phyloP scores from a whole-genome alignment of 1,284 basidiomycete species.

The Rhodotorula sp. region DNA sequence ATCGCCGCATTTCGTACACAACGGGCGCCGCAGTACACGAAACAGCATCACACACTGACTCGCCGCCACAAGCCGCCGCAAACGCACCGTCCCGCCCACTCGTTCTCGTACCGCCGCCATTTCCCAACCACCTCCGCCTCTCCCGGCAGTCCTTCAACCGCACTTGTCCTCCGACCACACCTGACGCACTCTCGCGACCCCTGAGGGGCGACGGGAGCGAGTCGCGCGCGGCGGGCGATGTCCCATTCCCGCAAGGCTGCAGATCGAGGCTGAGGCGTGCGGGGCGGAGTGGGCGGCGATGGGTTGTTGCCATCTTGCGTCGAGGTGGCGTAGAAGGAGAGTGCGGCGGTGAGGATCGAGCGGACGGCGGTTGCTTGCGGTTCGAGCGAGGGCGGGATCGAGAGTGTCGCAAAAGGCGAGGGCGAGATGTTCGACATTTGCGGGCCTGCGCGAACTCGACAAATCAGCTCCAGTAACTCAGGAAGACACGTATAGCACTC shows the following conservation, averaged over 20 bases:
- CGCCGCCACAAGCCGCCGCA: slow-evolving; percentile 21
- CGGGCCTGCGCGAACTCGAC: neutral
- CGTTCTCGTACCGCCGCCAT: slow-evolving; percentile 6
- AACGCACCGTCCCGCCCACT: slow-evolving; percentile 17
- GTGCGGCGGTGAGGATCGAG: neutral
- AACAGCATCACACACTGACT: neutral
- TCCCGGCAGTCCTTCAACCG: neutral
- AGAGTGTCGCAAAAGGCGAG: slow-evolving; percentile 1
- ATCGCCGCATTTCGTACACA: too few relatives aligned
- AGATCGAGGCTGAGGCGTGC: neutral
- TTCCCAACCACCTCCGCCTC: neutral
- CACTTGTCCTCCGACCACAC: slow-evolving; percentile 5
- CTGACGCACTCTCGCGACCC: neutral
- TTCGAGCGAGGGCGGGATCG: neutral
- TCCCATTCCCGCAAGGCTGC: neutral
- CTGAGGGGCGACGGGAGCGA: neutral
- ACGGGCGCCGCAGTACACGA: too few relatives aligned
- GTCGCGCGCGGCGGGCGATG: slow-evolving; percentile 5
- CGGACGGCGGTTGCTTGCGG: neutral
- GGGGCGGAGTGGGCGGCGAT: slow-evolving; percentile 1
- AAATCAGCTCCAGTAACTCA: too few relatives aligned
- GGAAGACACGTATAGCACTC: neutral
- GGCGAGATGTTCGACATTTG: neutral
- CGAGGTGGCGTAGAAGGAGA: neutral
- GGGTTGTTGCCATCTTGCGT: too few relatives aligned